Percentiles rank a stretch among this genome's conserved stretches.
Conservation (phyloP, 768 basidiomycete genomes). For the Wakefieldia striispora region DNA sequence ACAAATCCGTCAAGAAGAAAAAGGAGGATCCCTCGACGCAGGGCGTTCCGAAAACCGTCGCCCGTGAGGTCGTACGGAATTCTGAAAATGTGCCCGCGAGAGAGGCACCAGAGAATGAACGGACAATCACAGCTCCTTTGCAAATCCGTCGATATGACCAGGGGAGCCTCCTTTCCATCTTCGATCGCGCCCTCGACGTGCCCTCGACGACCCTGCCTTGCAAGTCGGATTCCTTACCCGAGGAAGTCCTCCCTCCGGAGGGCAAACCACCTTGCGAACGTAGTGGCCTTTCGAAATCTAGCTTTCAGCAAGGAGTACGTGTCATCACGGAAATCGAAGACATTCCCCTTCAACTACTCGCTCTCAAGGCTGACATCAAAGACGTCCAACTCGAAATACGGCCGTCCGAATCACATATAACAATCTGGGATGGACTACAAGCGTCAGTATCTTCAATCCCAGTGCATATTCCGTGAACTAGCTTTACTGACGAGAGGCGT, state of each 20-base stretch:
- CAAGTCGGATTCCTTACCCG: not conserved
- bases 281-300: not conserved
- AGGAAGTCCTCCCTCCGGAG: not conserved
- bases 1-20: conserved; percentile 4
- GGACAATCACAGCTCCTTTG: not conserved
- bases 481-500: not conserved
- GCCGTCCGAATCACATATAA: conserved; percentile 14
- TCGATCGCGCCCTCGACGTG: not conserved
- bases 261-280: conserved; percentile 1
- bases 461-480: not conserved
- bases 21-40: not conserved
- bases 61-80: not conserved
- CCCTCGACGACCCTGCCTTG: not conserved
- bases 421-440: conserved; percentile 25
- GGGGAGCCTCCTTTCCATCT: not conserved
- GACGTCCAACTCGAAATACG: conserved; percentile 17
- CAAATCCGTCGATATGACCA: conserved; percentile 2
- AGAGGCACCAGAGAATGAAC: not conserved
- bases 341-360: not conserved
- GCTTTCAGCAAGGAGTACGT: not conserved
- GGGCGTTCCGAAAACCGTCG: not conserved
- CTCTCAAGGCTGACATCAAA: not conserved
- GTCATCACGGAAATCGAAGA: not conserved
- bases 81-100: not conserved
- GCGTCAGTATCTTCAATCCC: conserved; percentile 14